Conservation (phyloP, 495 filamentous ascomycete genomes). For the Neurospora sp. region DNA sequence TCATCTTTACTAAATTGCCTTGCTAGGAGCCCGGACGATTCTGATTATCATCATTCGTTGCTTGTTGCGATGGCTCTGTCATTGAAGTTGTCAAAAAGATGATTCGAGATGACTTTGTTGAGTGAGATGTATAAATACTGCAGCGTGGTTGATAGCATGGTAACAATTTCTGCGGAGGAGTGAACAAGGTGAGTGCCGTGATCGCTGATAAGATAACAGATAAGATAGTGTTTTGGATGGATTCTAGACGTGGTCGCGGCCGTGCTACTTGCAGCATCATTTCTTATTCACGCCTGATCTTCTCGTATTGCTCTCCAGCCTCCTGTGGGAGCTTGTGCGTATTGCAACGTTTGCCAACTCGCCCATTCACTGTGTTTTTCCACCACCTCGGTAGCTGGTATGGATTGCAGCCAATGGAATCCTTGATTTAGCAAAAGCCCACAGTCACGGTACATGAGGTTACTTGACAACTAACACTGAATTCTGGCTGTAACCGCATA, state of each 20-base stretch:
- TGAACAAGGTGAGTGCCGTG: background rate
- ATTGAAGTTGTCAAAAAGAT: too few relatives aligned
- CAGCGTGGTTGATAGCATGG: too few relatives aligned
- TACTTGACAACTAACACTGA: background rate
- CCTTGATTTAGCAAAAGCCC: background rate
- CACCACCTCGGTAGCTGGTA: background rate
- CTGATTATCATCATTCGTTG: too few relatives aligned
- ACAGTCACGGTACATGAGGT: fast-evolving
- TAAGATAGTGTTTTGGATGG: too few relatives aligned
- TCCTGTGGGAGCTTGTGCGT: background rate
- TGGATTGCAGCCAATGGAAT: background rate
- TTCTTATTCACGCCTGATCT: background rate
- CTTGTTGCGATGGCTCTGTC: too few relatives aligned
- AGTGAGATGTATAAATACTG: too few relatives aligned
- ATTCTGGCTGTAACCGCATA: background rate
- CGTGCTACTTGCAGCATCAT: background rate
- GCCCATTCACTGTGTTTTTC: background rate
- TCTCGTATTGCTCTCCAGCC: too few relatives aligned
- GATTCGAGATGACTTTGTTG: too few relatives aligned
- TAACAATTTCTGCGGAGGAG: background rate
- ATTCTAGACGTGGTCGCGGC: too few relatives aligned
- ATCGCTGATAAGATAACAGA: too few relatives aligned
- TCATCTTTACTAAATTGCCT: too few relatives aligned
- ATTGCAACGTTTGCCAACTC: background rate
- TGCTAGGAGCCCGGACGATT: too few relatives aligned